Percentiles rank a stretch among this genome's conserved stretches.
phyloP scores from a whole-genome alignment of 352 stramenopile genomes.

The Phytophthora cajani region DNA sequence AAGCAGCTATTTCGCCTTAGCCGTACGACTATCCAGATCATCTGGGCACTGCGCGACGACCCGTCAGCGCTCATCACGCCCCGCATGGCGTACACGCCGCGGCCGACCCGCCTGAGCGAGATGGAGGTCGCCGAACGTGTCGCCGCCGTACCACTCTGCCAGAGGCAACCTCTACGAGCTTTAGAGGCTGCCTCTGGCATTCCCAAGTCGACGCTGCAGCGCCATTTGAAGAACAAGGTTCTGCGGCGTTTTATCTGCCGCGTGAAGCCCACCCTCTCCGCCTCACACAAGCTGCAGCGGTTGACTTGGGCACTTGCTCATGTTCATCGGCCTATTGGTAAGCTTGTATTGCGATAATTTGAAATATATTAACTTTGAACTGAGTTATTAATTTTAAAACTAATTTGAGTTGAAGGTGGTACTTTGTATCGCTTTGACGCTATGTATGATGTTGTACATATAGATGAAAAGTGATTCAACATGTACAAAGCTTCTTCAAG shows the following conservation, averaged over 20 bases:
- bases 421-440: constrained; percentile 5
- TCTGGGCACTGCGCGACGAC: too few species aligned
- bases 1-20: too few species aligned
- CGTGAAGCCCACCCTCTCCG: not conserved
- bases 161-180: not conserved
- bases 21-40: too few species aligned
- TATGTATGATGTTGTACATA: constrained; percentile 18
- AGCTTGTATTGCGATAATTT: too few species aligned
- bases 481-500: too few species aligned
- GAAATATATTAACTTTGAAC: too few species aligned
- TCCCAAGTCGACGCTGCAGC: not conserved
- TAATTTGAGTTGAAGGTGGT: not conserved
- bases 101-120: not conserved
- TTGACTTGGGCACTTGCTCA: constrained; percentile 7
- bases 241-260: not conserved
- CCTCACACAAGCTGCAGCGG: constrained; percentile 4
- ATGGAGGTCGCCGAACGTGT: constrained; percentile 4
- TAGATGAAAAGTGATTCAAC: not conserved
- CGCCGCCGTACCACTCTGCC: constrained; percentile 1
- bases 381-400: too few species aligned
- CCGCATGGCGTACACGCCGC: too few species aligned
- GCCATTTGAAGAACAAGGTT: not conserved
- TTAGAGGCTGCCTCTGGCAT: not conserved
- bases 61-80: too few species aligned
- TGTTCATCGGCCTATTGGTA: not conserved